Evolutionary conservation across 331 rosid species (phyloP).

Genomic region (Phaseolus coccineus): DNA sequence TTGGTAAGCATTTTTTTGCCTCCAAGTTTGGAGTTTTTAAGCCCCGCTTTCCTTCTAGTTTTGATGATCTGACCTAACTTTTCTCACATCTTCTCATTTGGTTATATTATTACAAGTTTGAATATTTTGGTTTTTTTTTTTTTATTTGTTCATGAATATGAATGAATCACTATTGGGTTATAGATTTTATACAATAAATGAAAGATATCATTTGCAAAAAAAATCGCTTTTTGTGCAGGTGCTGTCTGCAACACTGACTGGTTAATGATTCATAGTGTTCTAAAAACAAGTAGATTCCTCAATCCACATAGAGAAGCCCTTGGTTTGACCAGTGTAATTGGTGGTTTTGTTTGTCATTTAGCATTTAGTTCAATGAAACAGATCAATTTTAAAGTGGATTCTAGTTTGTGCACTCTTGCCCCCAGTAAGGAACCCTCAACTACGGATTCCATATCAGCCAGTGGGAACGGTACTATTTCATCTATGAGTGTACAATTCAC

Average conservation of each 20-base stretch:
- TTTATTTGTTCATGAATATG: not conserved
- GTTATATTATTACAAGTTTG: not conserved
- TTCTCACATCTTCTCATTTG: conserved; percentile 27
- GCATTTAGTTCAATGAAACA: conserved; percentile 60
- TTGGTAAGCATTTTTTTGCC: conserved; percentile 17
- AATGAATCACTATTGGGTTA: conserved; percentile 19
- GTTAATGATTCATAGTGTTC: conserved; percentile 40
- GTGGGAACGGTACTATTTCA: conserved; percentile 42
- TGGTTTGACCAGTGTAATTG: conserved; percentile 19
- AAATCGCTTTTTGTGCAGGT: conserved; percentile 39
- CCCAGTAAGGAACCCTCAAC: conserved; percentile 51
- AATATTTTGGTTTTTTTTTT: conserved; percentile 10
- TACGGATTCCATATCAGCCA: conserved; percentile 42
- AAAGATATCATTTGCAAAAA: conserved; percentile 17
- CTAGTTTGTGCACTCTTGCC: conserved; percentile 41
- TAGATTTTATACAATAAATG: not conserved
- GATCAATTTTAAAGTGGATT: conserved; percentile 52
- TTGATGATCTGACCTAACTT: conserved; percentile 1
- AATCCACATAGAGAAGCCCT: conserved; percentile 10
- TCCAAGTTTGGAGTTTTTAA: not conserved
- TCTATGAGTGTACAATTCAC: conserved; percentile 61
- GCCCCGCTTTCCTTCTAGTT: not conserved
- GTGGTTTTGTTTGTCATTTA: conserved; percentile 25
- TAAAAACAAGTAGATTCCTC: conserved; percentile 38
- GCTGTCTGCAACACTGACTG: conserved; percentile 4